Evolutionary conservation across 805 yeast species (phyloP).

Genomic region (Wickerhamia fluorescens): DNA sequence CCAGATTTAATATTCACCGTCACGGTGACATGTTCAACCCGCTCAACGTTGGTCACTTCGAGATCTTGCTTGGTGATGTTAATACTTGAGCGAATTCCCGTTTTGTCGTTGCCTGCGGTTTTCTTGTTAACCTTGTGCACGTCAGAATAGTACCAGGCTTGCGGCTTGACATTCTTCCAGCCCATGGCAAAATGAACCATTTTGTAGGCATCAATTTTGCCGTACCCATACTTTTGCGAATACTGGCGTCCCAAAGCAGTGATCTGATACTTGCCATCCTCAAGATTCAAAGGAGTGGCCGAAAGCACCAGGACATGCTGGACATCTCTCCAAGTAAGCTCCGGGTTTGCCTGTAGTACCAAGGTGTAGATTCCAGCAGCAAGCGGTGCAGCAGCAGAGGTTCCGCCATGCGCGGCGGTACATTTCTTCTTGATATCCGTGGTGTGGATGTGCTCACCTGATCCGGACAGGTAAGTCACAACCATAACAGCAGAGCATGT

Average conservation of each 20-base stretch:
- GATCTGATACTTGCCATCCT: conserved; percentile 70
- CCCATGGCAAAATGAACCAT: conserved; percentile 64
- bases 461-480: conserved; percentile 88
- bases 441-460: conserved; percentile 83
- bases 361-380: conserved; percentile 94
- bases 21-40: conserved; percentile 81
- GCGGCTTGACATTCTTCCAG: conserved; percentile 90
- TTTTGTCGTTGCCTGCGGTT: conserved; percentile 6
- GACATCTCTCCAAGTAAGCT: conserved; percentile 90
- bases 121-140: conserved; percentile 24
- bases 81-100: conserved; percentile 21
- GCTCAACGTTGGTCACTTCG: conserved; percentile 51
- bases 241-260: conserved; percentile 63
- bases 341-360: conserved; percentile 75
- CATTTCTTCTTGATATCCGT: conserved; percentile 72
- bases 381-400: conserved; percentile 97
- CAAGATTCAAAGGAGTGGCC: conserved; percentile 58
- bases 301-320: conserved; percentile 76
- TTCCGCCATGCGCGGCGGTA: conserved; percentile 80
- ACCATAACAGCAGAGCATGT: conserved; percentile 92
- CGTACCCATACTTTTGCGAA: conserved; percentile 88
- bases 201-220: conserved; percentile 75
- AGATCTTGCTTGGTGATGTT: conserved; percentile 45
- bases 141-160: conserved; percentile 66
- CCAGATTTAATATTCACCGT: conserved; percentile 62